A percentile compares a stretch with the other conserved stretches of the same genome.
phyloP scores from a whole-genome alignment of 1,139 yeast genomes.

The Kurtzmaniella quercitrusa region DNA sequence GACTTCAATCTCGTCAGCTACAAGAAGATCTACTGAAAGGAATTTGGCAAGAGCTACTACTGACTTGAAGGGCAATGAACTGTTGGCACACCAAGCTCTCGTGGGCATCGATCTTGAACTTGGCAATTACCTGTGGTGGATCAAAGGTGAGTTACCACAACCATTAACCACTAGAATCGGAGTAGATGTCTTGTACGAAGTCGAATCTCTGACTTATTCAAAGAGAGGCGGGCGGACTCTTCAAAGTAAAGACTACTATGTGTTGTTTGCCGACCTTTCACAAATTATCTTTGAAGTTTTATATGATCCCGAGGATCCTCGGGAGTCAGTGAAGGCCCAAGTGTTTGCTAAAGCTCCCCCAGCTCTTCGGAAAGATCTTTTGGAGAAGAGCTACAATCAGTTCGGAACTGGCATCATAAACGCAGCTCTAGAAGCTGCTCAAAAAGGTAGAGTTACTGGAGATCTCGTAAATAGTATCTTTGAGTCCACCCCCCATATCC shows the following conservation, averaged over 20 bases:
- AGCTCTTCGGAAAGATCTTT: conserved; percentile 37
- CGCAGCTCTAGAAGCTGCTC: conserved; percentile 31
- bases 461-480: conserved; percentile 15
- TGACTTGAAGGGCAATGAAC: conserved; percentile 10
- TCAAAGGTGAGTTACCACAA: conserved; percentile 56
- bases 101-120: conserved; percentile 29
- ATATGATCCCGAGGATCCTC: conserved; percentile 55
- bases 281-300: conserved; percentile 57
- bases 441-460: conserved; percentile 18
- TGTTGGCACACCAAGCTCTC: conserved; percentile 24
- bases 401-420: conserved; percentile 42
- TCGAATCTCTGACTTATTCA: conserved; percentile 51
- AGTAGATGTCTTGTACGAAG: conserved; percentile 55
- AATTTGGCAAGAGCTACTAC: conserved; percentile 1
- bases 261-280: conserved; percentile 70
- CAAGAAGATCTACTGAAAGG: conserved; percentile 15
- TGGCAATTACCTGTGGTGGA: conserved; percentile 59
- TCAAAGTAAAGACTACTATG: conserved; percentile 62
- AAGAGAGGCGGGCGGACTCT: conserved; percentile 57
- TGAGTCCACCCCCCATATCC: conserved; percentile 13
- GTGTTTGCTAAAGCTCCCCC: conserved; percentile 44
- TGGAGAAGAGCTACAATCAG: conserved; percentile 47
- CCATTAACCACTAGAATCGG: conserved; percentile 40
- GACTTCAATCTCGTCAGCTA: conserved; percentile 14
- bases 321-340: conserved; percentile 46